phyloP scores from a whole-genome alignment of 441 rosid genomes.

The Aleurites moluccanus region DNA sequence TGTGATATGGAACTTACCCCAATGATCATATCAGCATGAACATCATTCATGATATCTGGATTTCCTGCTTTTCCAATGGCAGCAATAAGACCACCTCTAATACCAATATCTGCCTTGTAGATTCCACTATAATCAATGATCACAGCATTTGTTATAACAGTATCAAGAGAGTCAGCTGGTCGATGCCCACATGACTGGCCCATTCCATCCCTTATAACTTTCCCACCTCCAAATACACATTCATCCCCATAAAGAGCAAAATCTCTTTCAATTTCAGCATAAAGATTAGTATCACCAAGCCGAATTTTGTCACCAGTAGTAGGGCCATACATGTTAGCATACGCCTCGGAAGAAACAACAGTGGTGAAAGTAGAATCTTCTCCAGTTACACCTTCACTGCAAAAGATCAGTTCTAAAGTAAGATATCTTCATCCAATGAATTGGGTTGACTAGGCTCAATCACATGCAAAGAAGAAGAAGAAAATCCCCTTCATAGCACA shows the following conservation, averaged over 20 bases:
- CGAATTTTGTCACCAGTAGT: conserved; percentile 80
- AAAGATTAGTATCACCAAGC: conserved; percentile 84
- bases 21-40: conserved; percentile 53
- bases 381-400: conserved; percentile 74
- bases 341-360: conserved; percentile 56
- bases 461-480: not conserved
- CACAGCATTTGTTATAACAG: conserved; percentile 79
- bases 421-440: conserved; percentile 5
- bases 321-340: conserved; percentile 92
- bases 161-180: conserved; percentile 58
- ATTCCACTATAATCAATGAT: conserved; percentile 83
- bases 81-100: conserved; percentile 56
- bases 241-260: conserved; percentile 83
- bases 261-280: conserved; percentile 83
- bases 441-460: conserved; percentile 1
- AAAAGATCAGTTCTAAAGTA: conserved; percentile 30
- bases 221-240: conserved; percentile 96
- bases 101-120: conserved; percentile 90
- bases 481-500: conserved; percentile 10
- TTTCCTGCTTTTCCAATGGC: conserved; percentile 91
- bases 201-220: conserved; percentile 97
- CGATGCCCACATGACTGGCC: conserved; percentile 65
- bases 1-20: conserved; percentile 53
- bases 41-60: conserved; percentile 74
- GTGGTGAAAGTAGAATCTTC: conserved; percentile 53